Percentiles rank a stretch among this genome's conserved stretches.
Evolutionary conservation across 495 filamentous ascomycete species (phyloP).

Genomic region (Xylaria palmicola): DNA sequence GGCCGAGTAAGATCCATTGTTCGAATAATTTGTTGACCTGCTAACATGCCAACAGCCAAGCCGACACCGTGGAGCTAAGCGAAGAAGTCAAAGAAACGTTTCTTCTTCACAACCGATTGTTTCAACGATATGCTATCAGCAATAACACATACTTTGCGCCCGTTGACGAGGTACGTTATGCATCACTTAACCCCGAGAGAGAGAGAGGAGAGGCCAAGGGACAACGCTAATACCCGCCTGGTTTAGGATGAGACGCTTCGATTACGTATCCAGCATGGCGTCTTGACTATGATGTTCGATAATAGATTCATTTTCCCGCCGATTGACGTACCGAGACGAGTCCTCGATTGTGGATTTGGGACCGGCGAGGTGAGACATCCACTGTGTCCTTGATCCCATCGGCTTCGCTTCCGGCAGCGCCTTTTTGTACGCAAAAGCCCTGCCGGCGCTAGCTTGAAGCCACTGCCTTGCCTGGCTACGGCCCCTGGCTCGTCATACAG

Average conservation of each 20-base stretch:
- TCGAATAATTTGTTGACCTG: slow-evolving; percentile 17
- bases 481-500: not conserved
- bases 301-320: slow-evolving; percentile 78
- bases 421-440: not conserved
- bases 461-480: not conserved
- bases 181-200: slow-evolving; percentile 1
- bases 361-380: slow-evolving; percentile 52
- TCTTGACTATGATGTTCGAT: slow-evolving; percentile 74
- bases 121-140: slow-evolving; percentile 72
- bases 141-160: slow-evolving; percentile 75
- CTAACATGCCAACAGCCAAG: slow-evolving; percentile 27
- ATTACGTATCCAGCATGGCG: slow-evolving; percentile 64
- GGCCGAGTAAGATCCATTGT: slow-evolving; percentile 29
- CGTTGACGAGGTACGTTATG: slow-evolving; percentile 68
- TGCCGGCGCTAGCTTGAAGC: not conserved
- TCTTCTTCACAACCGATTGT: slow-evolving; percentile 65
- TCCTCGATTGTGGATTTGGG: slow-evolving; percentile 79
- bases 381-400: slow-evolving; percentile 52
- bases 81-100: slow-evolving; percentile 60
- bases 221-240: slow-evolving; percentile 19
- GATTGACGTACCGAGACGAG: slow-evolving; percentile 57
- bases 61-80: slow-evolving; percentile 35
- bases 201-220: not conserved
- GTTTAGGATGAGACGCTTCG: slow-evolving; percentile 78
- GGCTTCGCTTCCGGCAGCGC: not conserved